Evolutionary conservation across 768 basidiomycete species (phyloP).

Genomic region (Suillus lakei): DNA sequence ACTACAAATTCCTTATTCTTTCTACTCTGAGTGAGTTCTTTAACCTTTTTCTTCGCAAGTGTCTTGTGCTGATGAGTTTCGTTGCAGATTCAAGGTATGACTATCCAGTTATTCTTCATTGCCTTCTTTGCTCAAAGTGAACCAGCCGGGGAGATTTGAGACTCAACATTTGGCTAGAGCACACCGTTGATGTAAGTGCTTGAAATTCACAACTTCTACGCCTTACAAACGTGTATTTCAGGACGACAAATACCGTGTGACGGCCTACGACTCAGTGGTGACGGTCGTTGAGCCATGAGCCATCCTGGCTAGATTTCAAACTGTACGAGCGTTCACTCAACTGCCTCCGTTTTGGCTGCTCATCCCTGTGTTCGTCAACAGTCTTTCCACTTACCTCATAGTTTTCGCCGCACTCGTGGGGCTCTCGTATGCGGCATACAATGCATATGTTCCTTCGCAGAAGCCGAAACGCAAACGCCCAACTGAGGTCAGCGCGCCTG

Average conservation of each 20-base stretch:
- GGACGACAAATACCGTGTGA: constrained; percentile 63
- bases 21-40: constrained; percentile 78
- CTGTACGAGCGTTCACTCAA: constrained; percentile 54
- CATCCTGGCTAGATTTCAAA: constrained; percentile 79
- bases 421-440: constrained; percentile 65
- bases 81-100: constrained; percentile 63
- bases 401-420: constrained; percentile 67
- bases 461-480: constrained; percentile 48
- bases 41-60: constrained; percentile 4
- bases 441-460: constrained; percentile 65
- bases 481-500: constrained; percentile 54
- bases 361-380: constrained; percentile 22
- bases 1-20: constrained; percentile 69
- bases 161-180: constrained; percentile 79
- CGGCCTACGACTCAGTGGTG: constrained; percentile 76
- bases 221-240: constrained; percentile 26
- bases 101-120: not conserved
- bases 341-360: constrained; percentile 1
- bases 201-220: not conserved
- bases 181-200: constrained; percentile 58
- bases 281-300: constrained; percentile 80
- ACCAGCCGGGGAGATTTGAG: constrained; percentile 77
- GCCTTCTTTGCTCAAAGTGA: constrained; percentile 11
- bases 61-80: constrained; percentile 18
- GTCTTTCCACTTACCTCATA: constrained; percentile 73